phyloP scores from a whole-genome alignment of 257 asterid genomes.

The Eucommia ulmoides region DNA sequence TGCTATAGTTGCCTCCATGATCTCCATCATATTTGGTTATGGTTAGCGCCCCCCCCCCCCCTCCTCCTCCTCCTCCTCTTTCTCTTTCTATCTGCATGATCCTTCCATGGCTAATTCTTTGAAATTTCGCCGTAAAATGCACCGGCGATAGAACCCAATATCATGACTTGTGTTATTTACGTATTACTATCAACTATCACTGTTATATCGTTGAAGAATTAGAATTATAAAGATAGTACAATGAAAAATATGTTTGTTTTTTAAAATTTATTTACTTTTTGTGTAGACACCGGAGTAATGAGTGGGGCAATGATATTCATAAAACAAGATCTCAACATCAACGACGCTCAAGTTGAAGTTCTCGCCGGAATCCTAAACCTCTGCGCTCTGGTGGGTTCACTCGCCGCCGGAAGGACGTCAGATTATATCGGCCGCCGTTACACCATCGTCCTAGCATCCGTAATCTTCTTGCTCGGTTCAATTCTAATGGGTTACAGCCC shows the following conservation, averaged over 20 bases:
- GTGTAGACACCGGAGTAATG: conserved; percentile 1
- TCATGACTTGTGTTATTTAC: no score
- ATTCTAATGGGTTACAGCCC: conserved; percentile 1
- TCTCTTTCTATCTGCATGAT: not conserved
- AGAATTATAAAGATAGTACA: no score
- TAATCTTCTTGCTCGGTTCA: conserved; percentile 1
- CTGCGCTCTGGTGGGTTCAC: not conserved
- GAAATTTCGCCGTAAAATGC: not conserved
- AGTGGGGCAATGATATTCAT: conserved; percentile 4
- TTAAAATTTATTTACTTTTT: not conserved
- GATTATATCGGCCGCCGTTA: conserved; percentile 1
- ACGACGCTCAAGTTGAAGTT: not conserved
- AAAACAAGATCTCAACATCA: not conserved
- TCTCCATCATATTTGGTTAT: conserved; percentile 1
- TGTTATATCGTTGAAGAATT: no score
- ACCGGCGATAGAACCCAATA: no score
- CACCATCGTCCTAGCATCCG: not conserved
- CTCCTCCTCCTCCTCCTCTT: not conserved
- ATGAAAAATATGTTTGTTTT: no score
- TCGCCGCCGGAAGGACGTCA: not conserved
- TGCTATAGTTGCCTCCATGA: conserved; percentile 2
- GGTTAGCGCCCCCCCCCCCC: not conserved
- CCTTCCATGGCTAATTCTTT: not conserved
- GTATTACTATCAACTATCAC: no score
- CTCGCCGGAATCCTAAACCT: not conserved